These are phyloP conservation scores for Fusarium sp. DNA, from an alignment of 2,329 filamentous ascomycete genomes.

Conservation along the genomic window DNA sequence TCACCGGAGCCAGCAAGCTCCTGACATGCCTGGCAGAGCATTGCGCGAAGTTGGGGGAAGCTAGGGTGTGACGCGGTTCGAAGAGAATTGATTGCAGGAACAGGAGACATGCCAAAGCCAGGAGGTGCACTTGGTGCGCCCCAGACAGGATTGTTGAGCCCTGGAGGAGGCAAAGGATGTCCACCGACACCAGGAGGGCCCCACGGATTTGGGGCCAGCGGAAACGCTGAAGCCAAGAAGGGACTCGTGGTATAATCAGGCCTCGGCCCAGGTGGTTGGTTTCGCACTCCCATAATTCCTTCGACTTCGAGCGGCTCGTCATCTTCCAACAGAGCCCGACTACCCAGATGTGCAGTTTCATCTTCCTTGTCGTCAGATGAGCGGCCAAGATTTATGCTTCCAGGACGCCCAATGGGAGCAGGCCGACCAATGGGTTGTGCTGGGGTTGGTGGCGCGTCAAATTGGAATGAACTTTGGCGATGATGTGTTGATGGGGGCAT, in stretches of 20 bases:
- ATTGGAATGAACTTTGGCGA: slow-evolving; percentile 77
- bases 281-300: slow-evolving; percentile 50
- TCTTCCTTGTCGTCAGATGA: slow-evolving; percentile 69
- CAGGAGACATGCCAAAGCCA: slow-evolving; percentile 49
- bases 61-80: slow-evolving; percentile 62
- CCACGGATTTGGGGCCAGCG: slow-evolving; percentile 53
- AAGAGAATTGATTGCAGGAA: slow-evolving; percentile 41
- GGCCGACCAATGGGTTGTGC: slow-evolving; percentile 83
- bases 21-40: slow-evolving; percentile 83
- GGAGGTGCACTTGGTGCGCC: slow-evolving; percentile 47
- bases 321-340: slow-evolving; percentile 86
- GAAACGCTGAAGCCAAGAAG: slow-evolving; percentile 55
- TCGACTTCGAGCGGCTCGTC: slow-evolving; percentile 62
- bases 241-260: slow-evolving; percentile 52
- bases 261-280: slow-evolving; percentile 61
- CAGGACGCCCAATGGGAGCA: slow-evolving; percentile 86
- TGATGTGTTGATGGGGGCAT: slow-evolving; percentile 65
- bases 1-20: slow-evolving; percentile 57
- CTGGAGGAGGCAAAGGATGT: slow-evolving; percentile 57
- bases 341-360: slow-evolving; percentile 83
- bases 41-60: slow-evolving; percentile 76
- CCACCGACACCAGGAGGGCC: slow-evolving; percentile 47
- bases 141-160: slow-evolving; percentile 55
- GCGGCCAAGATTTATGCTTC: slow-evolving; percentile 71
- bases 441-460: slow-evolving; percentile 64